phyloP scores from a whole-genome alignment of 139 green algal species.

The Micromonas pusilla region DNA sequence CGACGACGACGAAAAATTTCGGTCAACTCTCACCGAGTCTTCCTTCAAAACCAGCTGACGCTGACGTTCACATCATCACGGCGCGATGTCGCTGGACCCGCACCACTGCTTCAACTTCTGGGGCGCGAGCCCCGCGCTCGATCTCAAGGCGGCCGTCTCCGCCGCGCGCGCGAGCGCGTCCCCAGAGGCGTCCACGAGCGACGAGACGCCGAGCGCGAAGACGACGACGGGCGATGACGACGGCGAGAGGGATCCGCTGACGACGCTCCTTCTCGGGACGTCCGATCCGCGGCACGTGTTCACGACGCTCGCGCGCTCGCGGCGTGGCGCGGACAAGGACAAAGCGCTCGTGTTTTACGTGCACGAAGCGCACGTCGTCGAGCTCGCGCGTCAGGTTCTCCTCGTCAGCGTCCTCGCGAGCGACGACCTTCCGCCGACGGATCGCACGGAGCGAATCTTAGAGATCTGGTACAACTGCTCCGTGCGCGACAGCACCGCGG shows the following conservation, averaged over 20 bases:
- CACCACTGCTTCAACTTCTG: not conserved
- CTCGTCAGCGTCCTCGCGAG: not conserved
- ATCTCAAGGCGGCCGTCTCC: not conserved
- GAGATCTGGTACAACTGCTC: not conserved
- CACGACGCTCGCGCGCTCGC: not conserved
- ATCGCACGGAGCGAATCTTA: not conserved
- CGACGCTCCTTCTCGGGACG: not conserved
- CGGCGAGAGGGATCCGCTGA: no score
- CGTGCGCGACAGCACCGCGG: not conserved
- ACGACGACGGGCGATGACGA: no score
- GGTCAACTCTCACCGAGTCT: no score
- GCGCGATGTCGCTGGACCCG: no score
- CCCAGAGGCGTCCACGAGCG: not conserved
- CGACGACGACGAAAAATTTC: no score
- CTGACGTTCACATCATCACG: no score
- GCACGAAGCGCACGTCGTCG: not conserved
- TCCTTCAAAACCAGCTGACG: no score
- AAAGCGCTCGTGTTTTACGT: not conserved
- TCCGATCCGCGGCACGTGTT: not conserved
- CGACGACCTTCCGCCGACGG: not conserved
- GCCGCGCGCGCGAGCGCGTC: no score
- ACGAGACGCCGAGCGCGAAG: no score
- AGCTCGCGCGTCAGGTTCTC: not conserved
- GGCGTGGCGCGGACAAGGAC: not conserved
- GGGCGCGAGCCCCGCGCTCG: not conserved